A percentile compares a stretch with the other conserved stretches of the same genome.
phyloP scores from a whole-genome alignment of 306 rosid genomes.

The Boehmeria nivea region DNA sequence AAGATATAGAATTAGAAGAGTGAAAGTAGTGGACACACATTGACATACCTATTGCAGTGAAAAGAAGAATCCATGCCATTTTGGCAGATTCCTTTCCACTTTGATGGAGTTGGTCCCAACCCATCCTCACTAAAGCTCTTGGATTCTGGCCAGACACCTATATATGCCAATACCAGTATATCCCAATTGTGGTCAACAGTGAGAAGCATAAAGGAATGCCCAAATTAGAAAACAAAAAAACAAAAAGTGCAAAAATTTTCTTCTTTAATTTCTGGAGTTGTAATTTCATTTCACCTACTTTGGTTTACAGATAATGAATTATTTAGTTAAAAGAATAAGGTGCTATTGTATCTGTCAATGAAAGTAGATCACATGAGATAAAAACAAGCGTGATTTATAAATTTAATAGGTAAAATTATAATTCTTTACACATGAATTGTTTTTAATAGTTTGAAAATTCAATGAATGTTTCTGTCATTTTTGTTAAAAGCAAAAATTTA shows the following conservation, averaged over 20 bases:
- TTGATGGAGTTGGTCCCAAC: conserved; percentile 76
- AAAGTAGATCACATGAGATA: no score
- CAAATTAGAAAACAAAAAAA: background rate
- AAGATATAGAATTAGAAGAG: background rate
- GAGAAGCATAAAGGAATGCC: conserved; percentile 2
- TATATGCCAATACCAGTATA: background rate
- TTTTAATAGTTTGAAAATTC: no score
- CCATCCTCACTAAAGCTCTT: conserved; percentile 60
- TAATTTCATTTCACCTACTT: no score
- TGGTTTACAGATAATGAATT: no score
- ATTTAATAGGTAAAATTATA: no score
- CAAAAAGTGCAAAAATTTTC: background rate
- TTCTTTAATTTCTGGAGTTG: no score
- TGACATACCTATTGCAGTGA: conserved; percentile 64
- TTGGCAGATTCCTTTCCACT: conserved; percentile 81
- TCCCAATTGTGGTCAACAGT: conserved; percentile 1
- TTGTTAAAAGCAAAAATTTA: no score
- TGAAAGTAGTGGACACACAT: background rate
- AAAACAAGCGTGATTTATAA: no score
- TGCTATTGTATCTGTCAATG: no score
- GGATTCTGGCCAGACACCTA: conserved; percentile 86
- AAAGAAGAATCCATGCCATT: conserved; percentile 39
- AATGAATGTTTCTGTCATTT: no score
- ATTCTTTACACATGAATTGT: no score
- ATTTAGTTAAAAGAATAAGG: no score